Evolutionary conservation across 2,329 filamentous ascomycete genomes (phyloP).

Genomic region (Sporothrix humicola): DNA sequence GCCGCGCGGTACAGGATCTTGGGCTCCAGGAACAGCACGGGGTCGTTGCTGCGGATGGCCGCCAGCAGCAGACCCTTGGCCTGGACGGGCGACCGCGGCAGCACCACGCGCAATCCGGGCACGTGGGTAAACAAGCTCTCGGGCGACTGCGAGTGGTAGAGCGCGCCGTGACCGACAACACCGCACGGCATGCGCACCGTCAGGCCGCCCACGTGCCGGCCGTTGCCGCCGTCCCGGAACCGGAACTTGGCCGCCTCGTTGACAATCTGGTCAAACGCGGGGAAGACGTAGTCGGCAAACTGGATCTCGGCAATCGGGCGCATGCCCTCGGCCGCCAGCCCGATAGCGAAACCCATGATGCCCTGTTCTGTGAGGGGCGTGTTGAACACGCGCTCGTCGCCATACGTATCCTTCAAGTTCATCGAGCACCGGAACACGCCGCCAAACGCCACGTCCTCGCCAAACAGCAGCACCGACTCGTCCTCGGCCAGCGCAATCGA

Average conservation of each 20-base stretch:
- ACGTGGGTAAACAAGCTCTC: constrained; percentile 88
- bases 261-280: constrained; percentile 91
- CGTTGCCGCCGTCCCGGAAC: constrained; percentile 70
- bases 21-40: constrained; percentile 91
- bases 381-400: constrained; percentile 90
- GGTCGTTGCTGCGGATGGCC: constrained; percentile 80
- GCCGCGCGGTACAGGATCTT: constrained; percentile 92
- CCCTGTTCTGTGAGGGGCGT: constrained; percentile 94
- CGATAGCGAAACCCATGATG: constrained; percentile 91
- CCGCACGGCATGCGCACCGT: constrained; percentile 91
- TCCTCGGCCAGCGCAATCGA: constrained; percentile 81
- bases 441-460: constrained; percentile 95
- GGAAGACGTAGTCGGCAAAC: constrained; percentile 93
- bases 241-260: constrained; percentile 91
- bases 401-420: constrained; percentile 86
- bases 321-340: constrained; percentile 88
- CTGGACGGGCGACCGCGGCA: constrained; percentile 83
- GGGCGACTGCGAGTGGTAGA: constrained; percentile 89
- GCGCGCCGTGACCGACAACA: constrained; percentile 83
- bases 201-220: constrained; percentile 72
- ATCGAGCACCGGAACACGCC: constrained; percentile 95
- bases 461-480: constrained; percentile 87
- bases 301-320: constrained; percentile 92
- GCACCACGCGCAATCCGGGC: constrained; percentile 81
- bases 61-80: constrained; percentile 85